Evolutionary conservation across 192 early-diverging fungal genomes (phyloP), one percentile per base, ranked within the genome.

Genomic region (Coemansia sp.): DNA sequence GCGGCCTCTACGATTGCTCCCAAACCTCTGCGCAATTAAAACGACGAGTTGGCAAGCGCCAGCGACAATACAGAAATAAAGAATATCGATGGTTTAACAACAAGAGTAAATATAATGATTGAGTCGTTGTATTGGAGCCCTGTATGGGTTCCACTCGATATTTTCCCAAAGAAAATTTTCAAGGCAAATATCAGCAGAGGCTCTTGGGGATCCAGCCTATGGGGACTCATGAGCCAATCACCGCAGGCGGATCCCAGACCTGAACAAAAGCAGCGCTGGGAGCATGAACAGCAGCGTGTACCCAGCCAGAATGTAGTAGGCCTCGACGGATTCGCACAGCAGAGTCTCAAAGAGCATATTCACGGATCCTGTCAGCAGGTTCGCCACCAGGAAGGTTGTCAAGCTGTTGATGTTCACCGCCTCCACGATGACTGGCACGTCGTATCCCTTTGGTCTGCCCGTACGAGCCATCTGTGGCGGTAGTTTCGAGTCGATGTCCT

Each of bases 341-440:
- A 98, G 78, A 6, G 97, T 98, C 62, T 93, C 79, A 12, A 94
- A 73, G 2, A 86, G 73, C 66, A 97, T 67, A 74, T 98, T 98
- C 8, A 94, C 82, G 1, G 88, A 29, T 2, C 97, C 97, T 0
- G 97, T 98, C 45, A 94, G 65, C 6, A 97, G 39, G 70, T 98
- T 98, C 20, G 92, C 96, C 35, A 97, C 58, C 29, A 98, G 71
- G 76, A 98, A 98, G 14, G 90, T 84, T 5, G 87, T 86, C 59
- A 98, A 74, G 45, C 93, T 92, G 82, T 96, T 94, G 36, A 65
- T 70, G 74, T 96, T 96, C 60, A 97, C 79, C 14, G 87, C 86
- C 17, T 87, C 84, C 12, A 93, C 71, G 11, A 94, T 60, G 31
- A 68, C 61, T 6, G 92, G 93, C 41, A 82, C 79, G 11, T 77